phyloP scores from a whole-genome alignment of 495 filamentous ascomycete species.

The Aspergillus bridgeri region DNA sequence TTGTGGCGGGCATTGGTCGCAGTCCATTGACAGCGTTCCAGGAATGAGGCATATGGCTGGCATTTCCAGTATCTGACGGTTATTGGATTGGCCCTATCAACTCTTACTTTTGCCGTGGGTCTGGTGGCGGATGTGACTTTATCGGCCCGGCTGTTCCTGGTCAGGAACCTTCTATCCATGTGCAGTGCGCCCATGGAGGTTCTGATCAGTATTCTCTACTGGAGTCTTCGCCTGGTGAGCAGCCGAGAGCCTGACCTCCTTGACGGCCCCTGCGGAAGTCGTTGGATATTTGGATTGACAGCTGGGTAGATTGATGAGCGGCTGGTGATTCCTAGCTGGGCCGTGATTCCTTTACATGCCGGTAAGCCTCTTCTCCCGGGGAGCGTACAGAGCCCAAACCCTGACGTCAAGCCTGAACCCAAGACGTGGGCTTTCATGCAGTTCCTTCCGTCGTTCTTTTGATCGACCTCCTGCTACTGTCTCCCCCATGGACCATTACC shows the following conservation, averaged over 20 bases:
- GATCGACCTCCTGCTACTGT: conserved; percentile 69
- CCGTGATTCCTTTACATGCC: conserved; percentile 39
- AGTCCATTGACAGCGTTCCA: conserved; percentile 19
- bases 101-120: conserved; percentile 64
- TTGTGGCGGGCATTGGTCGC: background rate
- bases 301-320: conserved; percentile 57
- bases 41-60: conserved; percentile 73
- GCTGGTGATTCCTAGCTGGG: conserved; percentile 54
- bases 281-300: conserved; percentile 6
- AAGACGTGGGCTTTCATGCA: conserved; percentile 79
- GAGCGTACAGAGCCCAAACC: background rate
- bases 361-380: conserved; percentile 26
- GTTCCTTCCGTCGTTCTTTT: conserved; percentile 68
- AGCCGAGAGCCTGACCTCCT: background rate
- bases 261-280: conserved; percentile 1
- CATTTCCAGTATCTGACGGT: conserved; percentile 85
- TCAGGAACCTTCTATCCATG: conserved; percentile 72
- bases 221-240: conserved; percentile 58
- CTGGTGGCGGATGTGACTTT: conserved; percentile 73
- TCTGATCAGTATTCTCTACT: conserved; percentile 81
- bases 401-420: conserved; percentile 13
- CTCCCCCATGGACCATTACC: conserved; percentile 75
- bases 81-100: conserved; percentile 68
- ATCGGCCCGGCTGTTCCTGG: conserved; percentile 58
- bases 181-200: conserved; percentile 76